Evolutionary conservation across 129 eudicot species (phyloP), one percentile per base, ranked within the genome.

Genomic region (Artemisia tridentata): DNA sequence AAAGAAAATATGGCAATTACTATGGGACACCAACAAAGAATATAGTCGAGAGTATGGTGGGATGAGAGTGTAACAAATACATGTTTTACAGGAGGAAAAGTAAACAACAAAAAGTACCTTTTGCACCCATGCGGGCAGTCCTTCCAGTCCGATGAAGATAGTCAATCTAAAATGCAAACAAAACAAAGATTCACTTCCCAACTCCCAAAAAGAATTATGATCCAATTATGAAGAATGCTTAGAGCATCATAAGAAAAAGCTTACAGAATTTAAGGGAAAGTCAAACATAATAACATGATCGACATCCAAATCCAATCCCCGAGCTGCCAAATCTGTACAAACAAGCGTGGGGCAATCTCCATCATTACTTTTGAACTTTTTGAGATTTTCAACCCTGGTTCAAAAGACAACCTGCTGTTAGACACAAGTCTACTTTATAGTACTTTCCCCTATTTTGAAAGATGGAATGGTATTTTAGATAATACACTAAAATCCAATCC

Each of bases 71-170:
- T 38, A 38, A 38, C 45, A 38, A 38, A 38, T 7, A 38, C 2
- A 38, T 38, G 11, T 1, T 38, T 2, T 38, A 38, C 45, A 38
- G 11, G 2, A 38, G 45, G 45, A 9, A 2, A 38, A 34, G 1
- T 38, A 38, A 38, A 41, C 8, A 38, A 34, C 46, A 38, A 12
- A 15, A 8, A 31, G 49, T 78, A 91, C 96, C 98, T 86, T 91
- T 91, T 43, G 98, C 98, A 23, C 98, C 98, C 98, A 92, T 92
- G 68, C 98, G 98, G 58, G 98, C 98, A 68, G 98, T 92, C 83
- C 98, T 89, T 76, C 98, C 98, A 27, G 98, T 92, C 46, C 98
- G 90, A 80, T 92, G 98, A 68, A 92, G 98, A 78, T 92, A 92
- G 78, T 92, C 98, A 72, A 92, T 86, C 98, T 92, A 74, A 67